Evolutionary conservation across 2,329 filamentous ascomycete species (phyloP), one percentile per base, ranked within the genome.

Genomic region (Helminthosporium solani): DNA sequence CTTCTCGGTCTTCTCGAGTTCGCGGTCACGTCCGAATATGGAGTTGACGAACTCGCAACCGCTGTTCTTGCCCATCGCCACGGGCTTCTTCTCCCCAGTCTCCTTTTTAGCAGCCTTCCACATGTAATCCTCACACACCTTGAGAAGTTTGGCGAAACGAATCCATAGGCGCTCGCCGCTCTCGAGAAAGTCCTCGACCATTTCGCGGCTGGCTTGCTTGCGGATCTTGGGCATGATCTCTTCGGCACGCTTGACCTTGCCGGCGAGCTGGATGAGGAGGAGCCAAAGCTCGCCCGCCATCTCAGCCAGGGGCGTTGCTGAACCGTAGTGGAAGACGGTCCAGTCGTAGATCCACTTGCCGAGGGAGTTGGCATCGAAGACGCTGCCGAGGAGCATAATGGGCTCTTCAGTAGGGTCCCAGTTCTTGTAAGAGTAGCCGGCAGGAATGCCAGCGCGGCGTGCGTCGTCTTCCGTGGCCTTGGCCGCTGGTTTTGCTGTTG

Each of bases 301-400:
- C 56, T 96, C 90, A 42, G 90, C 83, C 64, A 96, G 88, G 40
- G 90, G 88, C 9, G 87, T 90, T 33, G 82, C 82, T 12, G 90
- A 82, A 30, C 89, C 89, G 58, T 95, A 85, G 68, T 87, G 85
- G 75, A 89, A 96, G 54, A 96, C 89, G 15, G 94, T 96, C 94
- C 94, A 99, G 78, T 97, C 94, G 73, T 96, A 99, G 66, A 99
- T 95, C 94, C 94, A 99, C 75, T 96, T 96, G 64, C 94, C 94
- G 23, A 99, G 80, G 20, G 90, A 96, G 79, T 97, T 96, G 65
- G 92, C 89, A 67, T 97, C 94, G 66, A 97, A 97, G 46, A 97
- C 94, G 66, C 89, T 95, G 40, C 94, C 94, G 18, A 97, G 80
- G 20, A 99, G 82, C 67, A 96, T 85, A 68, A 99, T 96, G 41